Evolutionary conservation across 345 rosid genomes (phyloP).

Genomic region (Syzygium grande): DNA sequence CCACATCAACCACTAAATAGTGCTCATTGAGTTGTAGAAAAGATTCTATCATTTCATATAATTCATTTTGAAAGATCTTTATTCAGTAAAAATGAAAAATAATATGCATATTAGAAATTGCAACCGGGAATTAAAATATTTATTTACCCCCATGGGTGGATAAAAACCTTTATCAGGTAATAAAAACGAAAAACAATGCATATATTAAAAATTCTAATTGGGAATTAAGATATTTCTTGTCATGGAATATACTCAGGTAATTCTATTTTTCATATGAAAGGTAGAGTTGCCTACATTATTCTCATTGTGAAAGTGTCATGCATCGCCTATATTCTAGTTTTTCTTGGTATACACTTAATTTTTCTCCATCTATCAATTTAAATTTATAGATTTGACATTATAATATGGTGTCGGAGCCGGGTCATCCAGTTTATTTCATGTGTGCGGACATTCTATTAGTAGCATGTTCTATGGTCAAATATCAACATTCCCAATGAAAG

Average conservation of each 20-base stretch:
- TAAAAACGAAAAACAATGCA: not conserved
- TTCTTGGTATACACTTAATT: not conserved
- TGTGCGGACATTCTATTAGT: not conserved
- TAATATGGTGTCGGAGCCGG: not conserved
- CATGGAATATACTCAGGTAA: not conserved
- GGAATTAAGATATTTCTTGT: not conserved
- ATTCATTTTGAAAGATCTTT: not conserved
- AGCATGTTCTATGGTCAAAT: not conserved
- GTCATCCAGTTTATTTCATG: not conserved
- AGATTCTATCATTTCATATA: not conserved
- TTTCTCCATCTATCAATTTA: not conserved
- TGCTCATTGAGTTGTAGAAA: not conserved
- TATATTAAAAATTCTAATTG: not conserved
- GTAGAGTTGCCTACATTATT: not conserved
- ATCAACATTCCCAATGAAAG: not conserved
- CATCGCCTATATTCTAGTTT: not conserved
- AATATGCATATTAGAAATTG: not conserved
- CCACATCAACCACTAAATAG: not conserved
- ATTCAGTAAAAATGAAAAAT: not conserved
- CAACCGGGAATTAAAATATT: not conserved
- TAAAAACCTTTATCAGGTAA: not conserved
- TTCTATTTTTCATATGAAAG: not conserved
- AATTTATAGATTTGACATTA: not conserved
- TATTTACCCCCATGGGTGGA: too few relatives aligned
- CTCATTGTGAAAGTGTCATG: not conserved